phyloP scores from a whole-genome alignment of 768 basidiomycete species.

The Hortiboletus flavorubellus region DNA sequence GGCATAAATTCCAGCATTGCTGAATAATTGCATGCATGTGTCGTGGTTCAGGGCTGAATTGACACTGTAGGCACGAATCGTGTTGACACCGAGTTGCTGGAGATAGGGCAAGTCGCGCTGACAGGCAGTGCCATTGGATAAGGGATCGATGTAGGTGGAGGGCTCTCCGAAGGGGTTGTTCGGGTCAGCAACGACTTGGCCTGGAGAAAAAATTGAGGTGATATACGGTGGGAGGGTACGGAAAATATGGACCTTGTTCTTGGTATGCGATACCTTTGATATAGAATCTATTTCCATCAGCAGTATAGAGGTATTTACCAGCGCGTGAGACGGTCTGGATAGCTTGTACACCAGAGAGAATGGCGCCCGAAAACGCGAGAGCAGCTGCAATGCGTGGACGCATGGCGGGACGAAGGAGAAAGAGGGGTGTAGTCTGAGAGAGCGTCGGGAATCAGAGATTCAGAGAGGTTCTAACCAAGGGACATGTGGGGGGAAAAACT shows the following conservation, averaged over 20 bases:
- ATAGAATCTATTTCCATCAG: slow-evolving; percentile 75
- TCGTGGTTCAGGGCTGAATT: slow-evolving; percentile 83
- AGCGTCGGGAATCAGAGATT: neutral
- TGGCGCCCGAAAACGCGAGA: slow-evolving; percentile 38
- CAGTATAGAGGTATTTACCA: slow-evolving; percentile 80
- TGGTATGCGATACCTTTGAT: slow-evolving; percentile 89
- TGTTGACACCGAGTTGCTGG: slow-evolving; percentile 72
- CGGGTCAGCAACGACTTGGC: slow-evolving; percentile 37
- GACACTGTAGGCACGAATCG: slow-evolving; percentile 84
- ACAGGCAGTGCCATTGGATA: slow-evolving; percentile 65
- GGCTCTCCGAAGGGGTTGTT: slow-evolving; percentile 70
- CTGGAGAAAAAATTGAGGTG: slow-evolving; percentile 21
- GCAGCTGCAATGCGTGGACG: slow-evolving; percentile 20
- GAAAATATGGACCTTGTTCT: slow-evolving; percentile 55
- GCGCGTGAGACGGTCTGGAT: slow-evolving; percentile 63
- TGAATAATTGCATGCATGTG: slow-evolving; percentile 76
- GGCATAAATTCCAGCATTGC: slow-evolving; percentile 79
- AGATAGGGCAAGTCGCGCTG: slow-evolving; percentile 77
- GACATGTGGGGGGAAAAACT: neutral
- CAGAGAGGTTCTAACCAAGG: too few relatives aligned
- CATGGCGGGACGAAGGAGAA: slow-evolving; percentile 22
- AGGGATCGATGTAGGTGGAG: slow-evolving; percentile 74
- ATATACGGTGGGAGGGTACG: neutral
- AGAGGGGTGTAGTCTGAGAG: slow-evolving; percentile 4
- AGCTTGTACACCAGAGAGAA: slow-evolving; percentile 56